Conservation (phyloP, 2,329 filamentous ascomycete genomes). For the Fusarium sp. region DNA sequence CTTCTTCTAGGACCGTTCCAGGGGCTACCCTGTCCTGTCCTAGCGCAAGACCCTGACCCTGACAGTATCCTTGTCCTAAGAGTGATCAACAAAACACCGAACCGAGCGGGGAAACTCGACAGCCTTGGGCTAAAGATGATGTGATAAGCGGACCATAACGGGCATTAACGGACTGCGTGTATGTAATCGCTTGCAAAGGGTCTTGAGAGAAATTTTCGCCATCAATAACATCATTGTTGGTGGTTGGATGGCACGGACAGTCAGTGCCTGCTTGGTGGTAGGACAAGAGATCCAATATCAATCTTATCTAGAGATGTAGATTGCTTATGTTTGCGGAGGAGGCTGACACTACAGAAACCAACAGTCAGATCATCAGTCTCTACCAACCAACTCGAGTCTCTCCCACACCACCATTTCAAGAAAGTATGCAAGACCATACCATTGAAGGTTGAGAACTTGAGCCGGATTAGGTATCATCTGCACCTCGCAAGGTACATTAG, state of each 20-base stretch:
- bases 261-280: neutral
- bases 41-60: slow-evolving; percentile 25
- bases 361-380: slow-evolving; percentile 21
- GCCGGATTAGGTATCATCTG: slow-evolving; percentile 13
- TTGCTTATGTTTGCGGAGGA: slow-evolving; percentile 27
- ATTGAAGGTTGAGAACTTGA: slow-evolving; percentile 18
- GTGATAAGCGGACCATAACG: slow-evolving; percentile 36
- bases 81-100: slow-evolving; percentile 30
- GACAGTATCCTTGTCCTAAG: neutral
- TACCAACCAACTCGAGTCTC: slow-evolving; percentile 24
- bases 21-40: slow-evolving; percentile 20
- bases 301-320: slow-evolving; percentile 22
- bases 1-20: slow-evolving; percentile 22
- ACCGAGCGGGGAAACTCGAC: slow-evolving; percentile 27
- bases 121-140: slow-evolving; percentile 22
- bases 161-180: slow-evolving; percentile 25
- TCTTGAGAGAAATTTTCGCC: neutral
- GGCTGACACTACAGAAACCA: slow-evolving; percentile 12
- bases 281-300: slow-evolving; percentile 8
- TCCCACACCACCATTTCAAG: slow-evolving; percentile 23
- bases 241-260: neutral
- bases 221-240: neutral
- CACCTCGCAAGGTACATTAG: slow-evolving; percentile 19
- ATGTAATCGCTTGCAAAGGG: neutral
- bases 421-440: slow-evolving; percentile 12